Conservation (phyloP, 148 eudicot genomes). For the Arctostaphylos glauca region DNA sequence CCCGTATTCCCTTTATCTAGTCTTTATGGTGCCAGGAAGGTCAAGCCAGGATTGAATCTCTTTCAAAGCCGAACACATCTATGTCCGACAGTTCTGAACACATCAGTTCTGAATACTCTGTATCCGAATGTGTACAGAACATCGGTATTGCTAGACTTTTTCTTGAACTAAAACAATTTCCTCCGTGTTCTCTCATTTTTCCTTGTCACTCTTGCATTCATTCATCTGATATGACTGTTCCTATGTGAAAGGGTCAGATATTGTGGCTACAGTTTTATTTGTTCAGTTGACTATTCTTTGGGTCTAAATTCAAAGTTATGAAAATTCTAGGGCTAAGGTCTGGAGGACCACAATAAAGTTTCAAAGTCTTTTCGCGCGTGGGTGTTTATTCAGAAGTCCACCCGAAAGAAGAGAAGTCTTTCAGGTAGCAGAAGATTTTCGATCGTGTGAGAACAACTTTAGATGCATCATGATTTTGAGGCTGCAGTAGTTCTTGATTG, state of each 20-base stretch:
- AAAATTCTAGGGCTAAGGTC: neutral
- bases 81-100: too few species aligned
- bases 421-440: neutral
- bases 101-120: too few species aligned
- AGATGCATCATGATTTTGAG: too few species aligned
- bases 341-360: neutral
- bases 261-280: neutral
- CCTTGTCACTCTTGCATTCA: neutral
- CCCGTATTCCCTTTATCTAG: too few species aligned
- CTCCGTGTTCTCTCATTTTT: neutral
- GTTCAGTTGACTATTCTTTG: neutral
- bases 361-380: neutral
- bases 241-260: neutral
- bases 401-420: neutral
- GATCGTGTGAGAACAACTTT: too few species aligned
- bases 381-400: neutral
- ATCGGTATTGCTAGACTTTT: neutral
- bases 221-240: neutral
- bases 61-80: too few species aligned
- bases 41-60: too few species aligned
- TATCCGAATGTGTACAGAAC: neutral
- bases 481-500: too few species aligned
- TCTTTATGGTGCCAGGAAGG: too few species aligned
- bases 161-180: neutral
- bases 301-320: constrained; percentile 1